Conservation (phyloP, 1,139 yeast genomes). For the Debaryomyces singareniensis region DNA sequence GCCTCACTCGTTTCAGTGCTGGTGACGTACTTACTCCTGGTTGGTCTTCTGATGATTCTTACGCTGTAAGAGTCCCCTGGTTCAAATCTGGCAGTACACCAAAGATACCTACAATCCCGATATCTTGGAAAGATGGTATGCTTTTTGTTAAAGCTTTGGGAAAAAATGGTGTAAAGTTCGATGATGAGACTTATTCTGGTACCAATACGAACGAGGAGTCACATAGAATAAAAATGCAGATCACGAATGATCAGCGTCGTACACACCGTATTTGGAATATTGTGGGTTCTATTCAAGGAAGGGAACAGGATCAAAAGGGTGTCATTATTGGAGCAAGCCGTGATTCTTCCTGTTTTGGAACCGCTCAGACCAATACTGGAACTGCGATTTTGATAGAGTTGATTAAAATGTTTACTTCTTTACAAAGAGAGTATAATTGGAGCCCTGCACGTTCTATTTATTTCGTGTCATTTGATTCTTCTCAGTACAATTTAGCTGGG, state of each 20-base stretch:
- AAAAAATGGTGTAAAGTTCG: slow-evolving; percentile 40
- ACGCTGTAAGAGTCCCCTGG: slow-evolving; percentile 32
- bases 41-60: slow-evolving; percentile 50
- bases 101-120: slow-evolving; percentile 67
- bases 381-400: slow-evolving; percentile 68
- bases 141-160: slow-evolving; percentile 41
- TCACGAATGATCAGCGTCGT: slow-evolving; percentile 47
- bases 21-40: slow-evolving; percentile 85
- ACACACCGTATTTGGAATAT: slow-evolving; percentile 75
- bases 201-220: slow-evolving; percentile 16
- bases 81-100: slow-evolving; percentile 53
- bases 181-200: slow-evolving; percentile 26
- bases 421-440: slow-evolving; percentile 70
- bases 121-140: slow-evolving; percentile 66
- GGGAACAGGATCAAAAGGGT: slow-evolving; percentile 72
- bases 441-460: slow-evolving; percentile 75
- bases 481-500: slow-evolving; percentile 80
- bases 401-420: slow-evolving; percentile 61
- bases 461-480: slow-evolving; percentile 83
- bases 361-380: slow-evolving; percentile 69
- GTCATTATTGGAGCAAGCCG: slow-evolving; percentile 80
- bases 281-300: slow-evolving; percentile 69
- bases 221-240: slow-evolving; percentile 25
- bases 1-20: slow-evolving; percentile 55
- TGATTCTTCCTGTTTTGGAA: slow-evolving; percentile 75